These are phyloP conservation scores for Tephrocybe sp. DNA, from an alignment of 768 basidiomycete genomes.

Conservation along the genomic window DNA sequence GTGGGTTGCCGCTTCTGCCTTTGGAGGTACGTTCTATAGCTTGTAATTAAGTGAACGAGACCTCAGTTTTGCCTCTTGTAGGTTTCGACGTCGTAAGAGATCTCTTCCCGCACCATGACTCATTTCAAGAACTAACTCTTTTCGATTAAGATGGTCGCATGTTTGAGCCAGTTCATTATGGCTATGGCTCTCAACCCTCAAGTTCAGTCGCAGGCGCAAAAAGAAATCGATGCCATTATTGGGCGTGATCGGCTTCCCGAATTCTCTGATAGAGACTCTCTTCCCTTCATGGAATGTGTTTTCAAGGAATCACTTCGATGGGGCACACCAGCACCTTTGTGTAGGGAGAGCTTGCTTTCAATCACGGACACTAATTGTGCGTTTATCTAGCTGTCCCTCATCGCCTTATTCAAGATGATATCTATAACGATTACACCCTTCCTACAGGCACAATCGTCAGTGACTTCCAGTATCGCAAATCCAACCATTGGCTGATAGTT, in stretches of 20 bases:
- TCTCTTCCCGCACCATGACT: background rate
- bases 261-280: conserved; percentile 14
- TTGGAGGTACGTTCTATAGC: conserved; percentile 10
- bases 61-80: background rate
- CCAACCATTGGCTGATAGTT: background rate
- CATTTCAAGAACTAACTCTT: background rate
- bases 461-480: background rate
- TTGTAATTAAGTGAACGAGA: background rate
- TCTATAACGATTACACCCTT: conserved; percentile 14
- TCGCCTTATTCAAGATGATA: conserved; percentile 15
- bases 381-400: conserved; percentile 15
- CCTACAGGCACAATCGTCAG: conserved; percentile 17
- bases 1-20: conserved; percentile 17
- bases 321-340: conserved; percentile 15
- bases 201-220: conserved; percentile 14
- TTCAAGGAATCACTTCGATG: conserved; percentile 19
- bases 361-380: background rate
- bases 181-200: conserved; percentile 17
- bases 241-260: conserved; percentile 15
- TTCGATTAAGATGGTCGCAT: conserved; percentile 11
- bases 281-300: conserved; percentile 18
- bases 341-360: conserved; percentile 1
- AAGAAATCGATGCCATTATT: conserved; percentile 17
- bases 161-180: conserved; percentile 16
- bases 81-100: conserved; percentile 16